phyloP scores from a whole-genome alignment of 371 early-diverging fungal species.

The Mucor mucedo region DNA sequence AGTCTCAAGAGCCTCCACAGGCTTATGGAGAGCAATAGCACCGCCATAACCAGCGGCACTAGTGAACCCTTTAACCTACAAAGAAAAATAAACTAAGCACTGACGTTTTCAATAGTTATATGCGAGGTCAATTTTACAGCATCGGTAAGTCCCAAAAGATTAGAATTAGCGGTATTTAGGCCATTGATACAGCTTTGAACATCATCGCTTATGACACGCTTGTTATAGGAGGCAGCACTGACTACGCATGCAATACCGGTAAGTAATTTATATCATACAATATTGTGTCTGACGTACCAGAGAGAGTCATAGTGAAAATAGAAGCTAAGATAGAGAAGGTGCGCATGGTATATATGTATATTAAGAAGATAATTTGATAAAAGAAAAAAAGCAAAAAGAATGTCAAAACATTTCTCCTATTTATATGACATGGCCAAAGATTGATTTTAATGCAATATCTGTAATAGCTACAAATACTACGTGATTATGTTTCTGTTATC shows the following conservation, averaged over 20 bases:
- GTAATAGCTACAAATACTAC: too few relatives aligned
- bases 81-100: not conserved
- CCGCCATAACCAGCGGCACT: conserved; percentile 21
- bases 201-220: conserved; percentile 20
- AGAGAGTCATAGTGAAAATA: conserved; percentile 21
- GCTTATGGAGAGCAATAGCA: conserved; percentile 16
- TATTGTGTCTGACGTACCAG: conserved; percentile 14
- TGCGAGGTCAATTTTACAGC: conserved; percentile 11
- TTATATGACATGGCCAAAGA: too few relatives aligned
- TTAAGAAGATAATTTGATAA: too few relatives aligned
- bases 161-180: conserved; percentile 14
- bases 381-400: too few relatives aligned
- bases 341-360: conserved; percentile 15
- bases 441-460: too few relatives aligned
- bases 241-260: conserved; percentile 1
- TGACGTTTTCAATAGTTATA: too few relatives aligned
- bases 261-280: not conserved
- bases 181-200: conserved; percentile 22
- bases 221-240: conserved; percentile 27
- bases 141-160: conserved; percentile 10
- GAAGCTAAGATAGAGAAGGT: conserved; percentile 15
- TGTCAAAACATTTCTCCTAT: too few relatives aligned
- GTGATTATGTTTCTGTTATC: too few relatives aligned
- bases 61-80: conserved; percentile 21
- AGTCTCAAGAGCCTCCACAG: conserved; percentile 16